These are phyloP conservation scores for Cucurbita pepo DNA, from an alignment of 306 rosid species.

Conservation along the genomic window DNA sequence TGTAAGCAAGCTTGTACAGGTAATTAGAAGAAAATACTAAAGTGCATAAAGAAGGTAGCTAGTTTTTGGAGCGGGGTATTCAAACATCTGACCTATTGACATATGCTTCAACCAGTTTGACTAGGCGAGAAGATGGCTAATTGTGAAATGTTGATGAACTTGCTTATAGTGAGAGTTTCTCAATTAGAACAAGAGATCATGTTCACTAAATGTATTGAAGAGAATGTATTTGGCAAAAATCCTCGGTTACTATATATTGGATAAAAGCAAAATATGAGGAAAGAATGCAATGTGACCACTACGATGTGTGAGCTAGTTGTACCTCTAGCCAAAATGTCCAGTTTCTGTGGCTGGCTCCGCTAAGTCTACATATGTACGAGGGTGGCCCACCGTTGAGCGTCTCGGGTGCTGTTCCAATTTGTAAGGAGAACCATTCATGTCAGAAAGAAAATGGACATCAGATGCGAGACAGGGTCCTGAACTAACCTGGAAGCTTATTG, in stretches of 20 bases:
- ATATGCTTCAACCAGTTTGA: not conserved
- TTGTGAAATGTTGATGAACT: not conserved
- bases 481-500: slow-evolving; percentile 58
- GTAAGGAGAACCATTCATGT: slow-evolving; percentile 5
- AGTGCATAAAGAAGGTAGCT: not conserved
- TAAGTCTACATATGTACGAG: slow-evolving; percentile 62
- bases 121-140: not conserved
- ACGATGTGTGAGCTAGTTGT: not conserved
- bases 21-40: not conserved
- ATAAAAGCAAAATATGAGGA: not conserved
- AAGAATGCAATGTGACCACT: not conserved
- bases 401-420: slow-evolving; percentile 46
- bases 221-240: too few species aligned
- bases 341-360: slow-evolving; percentile 60
- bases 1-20: not conserved
- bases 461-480: not conserved
- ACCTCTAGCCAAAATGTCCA: slow-evolving; percentile 98
- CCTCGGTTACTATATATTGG: not conserved
- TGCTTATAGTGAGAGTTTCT: not conserved
- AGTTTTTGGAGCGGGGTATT: not conserved
- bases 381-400: slow-evolving; percentile 44
- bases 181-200: not conserved
- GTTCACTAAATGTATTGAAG: not conserved
- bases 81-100: not conserved
- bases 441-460: slow-evolving; percentile 2